Evolutionary conservation across 2,329 filamentous ascomycete species (phyloP), one percentile per base, ranked within the genome.

Genomic region (Lachnellula arida): DNA sequence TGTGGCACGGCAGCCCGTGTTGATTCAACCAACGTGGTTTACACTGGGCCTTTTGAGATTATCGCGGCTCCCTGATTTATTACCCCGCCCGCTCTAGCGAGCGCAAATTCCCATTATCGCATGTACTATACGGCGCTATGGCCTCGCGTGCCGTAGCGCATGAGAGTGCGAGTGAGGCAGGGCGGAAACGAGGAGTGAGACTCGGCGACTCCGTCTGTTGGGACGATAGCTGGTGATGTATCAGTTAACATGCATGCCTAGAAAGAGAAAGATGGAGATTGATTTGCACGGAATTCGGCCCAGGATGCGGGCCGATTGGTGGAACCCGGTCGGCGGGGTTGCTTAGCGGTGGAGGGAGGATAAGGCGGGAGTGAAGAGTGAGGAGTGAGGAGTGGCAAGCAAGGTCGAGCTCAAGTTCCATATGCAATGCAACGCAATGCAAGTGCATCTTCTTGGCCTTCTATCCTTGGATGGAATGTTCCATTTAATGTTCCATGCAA

Each of bases 221-320:
- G 28, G 12, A 39, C n/a, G 48, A 4, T 49, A 34, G 22, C 37
- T 39, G 28, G 28, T 28, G 28, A 28, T 28, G 28, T 28, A 28
- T 28, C 28, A 28, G 28, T 28, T 28, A 28, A 28, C 28, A 28
- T 28, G 28, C 28, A 28, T 28, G 8, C 6, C 28, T 28, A 28
- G 28, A 28, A 28, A 28, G 28, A 28, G 7, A 28, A 28, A 28
- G 28, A 28, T 28, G 28, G 28, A 28, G 28, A 28, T 28, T 28
- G 28, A 28, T 28, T 28, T 28, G 8, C 28, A 28, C 28, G 28
- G 28, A 28, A 28, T 28, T 9, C 28, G 28, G 28, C 28, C 59
- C 55, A 57, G 61, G 59, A 60, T 22, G n/a, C 56, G 57, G 57
- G 51, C 57, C 57, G 62, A 64, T 62, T 61, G 59, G 62, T 53